Conservation (phyloP, 202 grass and related monocot species). For the Setaria italica region DNA sequence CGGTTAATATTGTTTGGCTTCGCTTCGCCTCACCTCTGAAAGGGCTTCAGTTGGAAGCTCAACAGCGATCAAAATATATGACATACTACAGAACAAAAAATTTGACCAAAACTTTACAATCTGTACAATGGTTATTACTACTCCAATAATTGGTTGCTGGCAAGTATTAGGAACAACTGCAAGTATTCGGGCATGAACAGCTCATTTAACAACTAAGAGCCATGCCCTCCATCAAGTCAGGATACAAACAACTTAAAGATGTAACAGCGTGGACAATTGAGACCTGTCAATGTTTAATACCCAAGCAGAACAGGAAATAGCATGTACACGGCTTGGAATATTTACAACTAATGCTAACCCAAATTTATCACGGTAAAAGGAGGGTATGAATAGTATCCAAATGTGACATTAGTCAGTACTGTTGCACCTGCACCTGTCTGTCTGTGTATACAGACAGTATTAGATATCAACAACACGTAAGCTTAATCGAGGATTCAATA, state of each 20-base stretch:
- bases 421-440: too few species aligned
- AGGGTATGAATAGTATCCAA: too few species aligned
- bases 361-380: too few species aligned
- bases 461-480: too few species aligned
- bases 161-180: neutral
- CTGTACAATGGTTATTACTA: neutral
- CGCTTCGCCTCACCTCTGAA: neutral
- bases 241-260: neutral
- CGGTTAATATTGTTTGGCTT: neutral
- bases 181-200: neutral
- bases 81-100: neutral
- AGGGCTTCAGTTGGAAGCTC: neutral
- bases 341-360: too few species aligned
- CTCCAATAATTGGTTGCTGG: neutral
- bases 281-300: neutral
- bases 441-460: too few species aligned
- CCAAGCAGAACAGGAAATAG: neutral
- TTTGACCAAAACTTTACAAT: neutral
- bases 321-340: too few species aligned
- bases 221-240: neutral
- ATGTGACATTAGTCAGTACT: too few species aligned
- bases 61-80: neutral
- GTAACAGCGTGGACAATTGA: neutral
- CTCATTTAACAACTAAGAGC: neutral
- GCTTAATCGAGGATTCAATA: too few species aligned